Evolutionary conservation across 352 stramenopile species (phyloP).

Genomic region (Hyaloperonospora brassicae): DNA sequence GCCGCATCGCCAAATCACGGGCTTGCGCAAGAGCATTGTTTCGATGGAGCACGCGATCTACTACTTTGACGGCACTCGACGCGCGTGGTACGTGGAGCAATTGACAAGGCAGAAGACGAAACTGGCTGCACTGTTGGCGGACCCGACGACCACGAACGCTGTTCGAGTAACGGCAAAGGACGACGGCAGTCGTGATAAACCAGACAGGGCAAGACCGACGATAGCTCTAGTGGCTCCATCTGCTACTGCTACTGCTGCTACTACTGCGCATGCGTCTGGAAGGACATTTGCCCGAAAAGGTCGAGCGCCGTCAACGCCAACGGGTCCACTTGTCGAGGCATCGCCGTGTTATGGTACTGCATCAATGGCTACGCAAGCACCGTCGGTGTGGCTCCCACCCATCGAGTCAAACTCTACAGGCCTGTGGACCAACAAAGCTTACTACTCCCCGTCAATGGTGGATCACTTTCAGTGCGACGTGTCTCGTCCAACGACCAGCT

Average conservation of each 20-base stretch:
- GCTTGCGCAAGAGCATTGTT: conserved; percentile 78
- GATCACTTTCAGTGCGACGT: conserved; percentile 5
- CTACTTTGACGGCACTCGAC: conserved; percentile 63
- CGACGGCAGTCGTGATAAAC: neutral
- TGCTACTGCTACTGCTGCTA: too few relatives aligned
- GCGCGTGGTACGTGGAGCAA: conserved; percentile 63
- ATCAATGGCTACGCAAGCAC: conserved; percentile 5
- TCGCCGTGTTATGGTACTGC: conserved; percentile 14
- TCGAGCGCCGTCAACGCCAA: conserved; percentile 12
- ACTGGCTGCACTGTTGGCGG: conserved; percentile 49
- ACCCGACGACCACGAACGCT: conserved; percentile 49
- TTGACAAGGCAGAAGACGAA: conserved; percentile 72
- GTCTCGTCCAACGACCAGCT: conserved; percentile 3
- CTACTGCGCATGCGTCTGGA: too few relatives aligned
- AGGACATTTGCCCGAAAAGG: too few relatives aligned
- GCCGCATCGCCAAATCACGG: conserved; percentile 81
- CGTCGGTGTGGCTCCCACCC: conserved; percentile 9
- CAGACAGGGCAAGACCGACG: conserved; percentile 22
- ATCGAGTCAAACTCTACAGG: conserved; percentile 16
- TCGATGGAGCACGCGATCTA: conserved; percentile 80
- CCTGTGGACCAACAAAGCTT: conserved; percentile 15
- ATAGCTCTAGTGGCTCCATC: neutral
- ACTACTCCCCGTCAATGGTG: conserved; percentile 8
- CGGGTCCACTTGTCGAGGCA: conserved; percentile 16
- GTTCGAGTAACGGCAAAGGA: conserved; percentile 35